Evolutionary conservation across 768 basidiomycete genomes (phyloP), one percentile per base, ranked within the genome.

Genomic region (Tylopilus sp.): DNA sequence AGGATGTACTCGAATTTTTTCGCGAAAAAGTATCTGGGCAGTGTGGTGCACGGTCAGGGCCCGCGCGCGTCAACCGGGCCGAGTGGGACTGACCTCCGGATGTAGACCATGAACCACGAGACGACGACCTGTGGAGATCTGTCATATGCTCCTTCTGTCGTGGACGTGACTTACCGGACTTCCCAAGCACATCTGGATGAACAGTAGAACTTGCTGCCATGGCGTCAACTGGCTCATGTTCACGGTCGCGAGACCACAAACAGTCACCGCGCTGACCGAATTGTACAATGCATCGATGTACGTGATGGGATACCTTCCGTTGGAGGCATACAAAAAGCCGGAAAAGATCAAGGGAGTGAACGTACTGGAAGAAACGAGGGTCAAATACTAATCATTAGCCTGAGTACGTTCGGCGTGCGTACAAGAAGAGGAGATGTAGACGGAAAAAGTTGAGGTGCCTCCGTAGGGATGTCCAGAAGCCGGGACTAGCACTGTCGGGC

Each of bases 21-120:
- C 0, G 83, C 81, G 58, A 92, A 90, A 69, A 85, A 89, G 56
- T 77, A 74, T 66, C 87, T 89, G 63, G 12, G 30, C n/a, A 28
- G 3, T 10, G 17, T 1, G 6, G 4, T 43, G 3, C 40, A 41
- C 10, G 3, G 22, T 40, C 14, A 22, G 4, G 6, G 12, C n/a
- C n/a, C n/a, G 12, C 11, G n/a, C 12, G 13, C 11, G 24, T 5
- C 38, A 13, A 9, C 21, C 6, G 41, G 42, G 6, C 26, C 8
- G 17, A 44, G 2, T 21, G 19, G 29, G 17, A 45, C 63, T 13
- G 25, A 88, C 87, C 82, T 84, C 52, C 92, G 79, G 53, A 86
- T 79, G 53, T 84, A 80, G 25, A 96, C 90, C 69, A 90, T 88
- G 53, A 91, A 75, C 86, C 91, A 90, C 0, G 90, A 91, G 8